phyloP scores from a whole-genome alignment of 2,329 filamentous ascomycete genomes.

The Xylariaceae sp. region DNA sequence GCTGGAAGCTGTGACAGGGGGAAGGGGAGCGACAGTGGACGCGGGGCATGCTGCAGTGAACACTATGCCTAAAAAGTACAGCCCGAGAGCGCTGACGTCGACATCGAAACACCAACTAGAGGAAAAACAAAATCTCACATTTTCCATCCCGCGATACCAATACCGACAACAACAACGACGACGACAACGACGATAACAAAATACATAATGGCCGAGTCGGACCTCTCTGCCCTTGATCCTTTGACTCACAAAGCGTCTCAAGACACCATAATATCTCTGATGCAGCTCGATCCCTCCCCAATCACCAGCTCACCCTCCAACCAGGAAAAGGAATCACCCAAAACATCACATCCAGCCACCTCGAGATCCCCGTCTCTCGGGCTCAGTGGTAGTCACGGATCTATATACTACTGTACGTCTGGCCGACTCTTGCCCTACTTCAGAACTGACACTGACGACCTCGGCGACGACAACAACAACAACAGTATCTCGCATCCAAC shows the following conservation, averaged over 20 bases:
- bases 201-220: no score
- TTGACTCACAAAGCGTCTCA: constrained; percentile 43
- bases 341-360: constrained; percentile 35
- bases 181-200: neutral
- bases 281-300: constrained; percentile 77
- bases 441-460: constrained; percentile 1
- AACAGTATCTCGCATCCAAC: constrained; percentile 60
- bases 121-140: no score
- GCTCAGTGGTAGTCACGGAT: constrained; percentile 62
- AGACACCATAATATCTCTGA: constrained; percentile 61
- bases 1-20: no score
- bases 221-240: no score
- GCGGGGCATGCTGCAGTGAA: no score
- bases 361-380: constrained; percentile 43
- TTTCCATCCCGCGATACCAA: no score
- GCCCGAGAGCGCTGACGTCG: no score
- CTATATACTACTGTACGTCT: constrained; percentile 70
- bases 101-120: no score
- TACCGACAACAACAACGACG: neutral
- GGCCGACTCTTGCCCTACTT: neutral
- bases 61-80: no score
- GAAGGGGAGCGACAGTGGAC: no score
- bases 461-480: neutral
- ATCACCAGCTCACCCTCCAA: constrained; percentile 59
- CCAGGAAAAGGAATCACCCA: constrained; percentile 45